Evolutionary conservation across 352 stramenopile genomes (phyloP).

Genomic region (Globisporangium recalcitrans): DNA sequence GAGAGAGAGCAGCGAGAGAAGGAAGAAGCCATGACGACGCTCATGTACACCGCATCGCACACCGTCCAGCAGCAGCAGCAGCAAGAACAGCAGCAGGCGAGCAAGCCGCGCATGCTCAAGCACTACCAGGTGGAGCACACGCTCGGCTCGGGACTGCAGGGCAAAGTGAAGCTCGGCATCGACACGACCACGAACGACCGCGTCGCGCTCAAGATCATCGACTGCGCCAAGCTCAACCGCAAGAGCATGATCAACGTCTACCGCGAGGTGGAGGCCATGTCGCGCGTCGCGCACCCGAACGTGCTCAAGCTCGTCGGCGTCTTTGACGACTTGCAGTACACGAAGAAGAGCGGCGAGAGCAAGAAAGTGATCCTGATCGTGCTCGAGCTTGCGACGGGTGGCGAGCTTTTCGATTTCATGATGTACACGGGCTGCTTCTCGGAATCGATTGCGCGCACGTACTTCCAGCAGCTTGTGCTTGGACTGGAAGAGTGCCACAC

Average conservation of each 20-base stretch:
- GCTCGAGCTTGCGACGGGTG: slow-evolving; percentile 80
- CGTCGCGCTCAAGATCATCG: slow-evolving; percentile 90
- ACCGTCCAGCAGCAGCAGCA: not conserved
- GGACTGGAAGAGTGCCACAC: slow-evolving; percentile 79
- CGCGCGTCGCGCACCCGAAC: slow-evolving; percentile 73
- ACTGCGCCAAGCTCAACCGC: slow-evolving; percentile 73
- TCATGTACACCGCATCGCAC: slow-evolving; percentile 2
- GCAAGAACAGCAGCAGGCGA: not conserved
- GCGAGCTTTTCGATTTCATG: slow-evolving; percentile 91
- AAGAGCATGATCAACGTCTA: slow-evolving; percentile 83
- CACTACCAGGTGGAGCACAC: slow-evolving; percentile 76
- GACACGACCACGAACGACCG: slow-evolving; percentile 69
- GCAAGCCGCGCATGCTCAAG: slow-evolving; percentile 52
- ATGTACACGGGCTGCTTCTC: slow-evolving; percentile 90
- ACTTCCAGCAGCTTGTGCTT: slow-evolving; percentile 83
- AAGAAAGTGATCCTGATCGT: slow-evolving; percentile 87
- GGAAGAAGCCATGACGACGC: slow-evolving; percentile 11
- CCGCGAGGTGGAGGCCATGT: slow-evolving; percentile 89
- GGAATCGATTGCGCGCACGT: slow-evolving; percentile 81
- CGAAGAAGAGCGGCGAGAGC: slow-evolving; percentile 64
- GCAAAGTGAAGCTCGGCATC: slow-evolving; percentile 88
- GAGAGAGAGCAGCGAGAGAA: not conserved
- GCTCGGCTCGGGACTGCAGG: slow-evolving; percentile 71
- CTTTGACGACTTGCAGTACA: slow-evolving; percentile 64
- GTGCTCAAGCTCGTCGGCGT: slow-evolving; percentile 79